These are phyloP conservation scores for Boletellus sp. DNA, from an alignment of 768 basidiomycete genomes.

Conservation along the genomic window DNA sequence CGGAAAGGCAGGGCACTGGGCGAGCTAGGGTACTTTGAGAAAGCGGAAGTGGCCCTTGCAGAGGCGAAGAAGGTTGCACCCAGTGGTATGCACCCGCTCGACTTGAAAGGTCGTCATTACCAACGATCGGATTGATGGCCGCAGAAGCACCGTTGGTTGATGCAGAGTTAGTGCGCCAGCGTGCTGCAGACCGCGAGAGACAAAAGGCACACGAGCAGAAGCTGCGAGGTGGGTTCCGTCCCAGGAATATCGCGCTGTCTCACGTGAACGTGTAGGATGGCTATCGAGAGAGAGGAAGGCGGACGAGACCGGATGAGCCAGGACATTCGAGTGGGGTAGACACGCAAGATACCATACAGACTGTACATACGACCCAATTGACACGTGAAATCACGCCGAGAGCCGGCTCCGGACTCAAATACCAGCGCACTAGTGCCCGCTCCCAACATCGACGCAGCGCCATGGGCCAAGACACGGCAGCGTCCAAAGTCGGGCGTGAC, in stretches of 20 bases:
- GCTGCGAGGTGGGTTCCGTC: conserved; percentile 54
- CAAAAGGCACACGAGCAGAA: conserved; percentile 65
- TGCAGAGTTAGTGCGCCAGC: conserved; percentile 61
- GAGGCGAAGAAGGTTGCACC: conserved; percentile 65
- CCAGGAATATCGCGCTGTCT: neutral
- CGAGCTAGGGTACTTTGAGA: conserved; percentile 74
- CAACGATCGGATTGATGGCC: neutral
- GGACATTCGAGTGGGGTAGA: conserved; percentile 2
- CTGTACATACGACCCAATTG: neutral
- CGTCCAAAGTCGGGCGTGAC: conserved; percentile 16
- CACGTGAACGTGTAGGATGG: conserved; percentile 24
- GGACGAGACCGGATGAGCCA: conserved; percentile 7
- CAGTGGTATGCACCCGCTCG: conserved; percentile 38
- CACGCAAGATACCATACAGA: conserved; percentile 18
- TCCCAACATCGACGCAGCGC: neutral
- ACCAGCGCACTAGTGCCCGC: neutral
- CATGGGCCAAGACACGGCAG: conserved; percentile 28
- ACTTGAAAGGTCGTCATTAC: neutral
- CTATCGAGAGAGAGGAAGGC: conserved; percentile 31
- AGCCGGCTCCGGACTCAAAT: neutral
- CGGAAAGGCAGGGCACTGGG: conserved; percentile 78
- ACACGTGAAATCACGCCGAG: too few species aligned
- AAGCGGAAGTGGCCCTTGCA: conserved; percentile 59
- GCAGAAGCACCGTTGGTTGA: conserved; percentile 56
- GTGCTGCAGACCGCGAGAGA: conserved; percentile 60